Percentiles rank a stretch among this genome's conserved stretches.
phyloP scores from a whole-genome alignment of 345 rosid species.

The Cardamine occulta region DNA sequence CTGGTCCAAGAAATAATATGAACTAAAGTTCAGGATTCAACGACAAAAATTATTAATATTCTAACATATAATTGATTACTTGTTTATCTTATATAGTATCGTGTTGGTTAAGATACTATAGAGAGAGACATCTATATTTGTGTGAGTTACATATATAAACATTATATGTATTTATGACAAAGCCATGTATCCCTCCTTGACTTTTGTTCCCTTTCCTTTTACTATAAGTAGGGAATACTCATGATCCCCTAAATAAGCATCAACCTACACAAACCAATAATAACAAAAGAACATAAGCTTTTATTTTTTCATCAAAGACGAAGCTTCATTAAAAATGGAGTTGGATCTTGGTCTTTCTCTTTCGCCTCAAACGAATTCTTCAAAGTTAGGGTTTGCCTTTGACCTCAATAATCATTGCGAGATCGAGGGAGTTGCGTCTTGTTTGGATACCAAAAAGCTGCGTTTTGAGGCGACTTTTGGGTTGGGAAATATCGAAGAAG shows the following conservation, averaged over 20 bases:
- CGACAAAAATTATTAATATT: not conserved
- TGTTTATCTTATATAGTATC: slow-evolving; percentile 14
- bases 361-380: slow-evolving; percentile 29
- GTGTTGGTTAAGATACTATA: slow-evolving; percentile 32
- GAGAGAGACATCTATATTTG: slow-evolving; percentile 18
- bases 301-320: slow-evolving; percentile 28
- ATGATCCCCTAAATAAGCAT: slow-evolving; percentile 23
- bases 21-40: slow-evolving; percentile 17
- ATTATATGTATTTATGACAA: not conserved
- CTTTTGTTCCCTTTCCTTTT: slow-evolving; percentile 21
- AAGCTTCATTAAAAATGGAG: slow-evolving; percentile 31
- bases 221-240: slow-evolving; percentile 36
- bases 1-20: not conserved
- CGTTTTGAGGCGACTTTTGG: slow-evolving; percentile 6
- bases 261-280: slow-evolving; percentile 18
- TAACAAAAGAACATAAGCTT: slow-evolving; percentile 10
- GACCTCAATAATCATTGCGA: slow-evolving; percentile 36
- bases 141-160: slow-evolving; percentile 2
- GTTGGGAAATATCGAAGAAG: not conserved
- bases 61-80: slow-evolving; percentile 16
- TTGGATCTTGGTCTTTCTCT: slow-evolving; percentile 45
- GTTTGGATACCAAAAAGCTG: slow-evolving; percentile 11
- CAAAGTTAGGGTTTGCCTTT: slow-evolving; percentile 32
- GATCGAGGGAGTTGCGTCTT: slow-evolving; percentile 4
- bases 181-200: slow-evolving; percentile 33